Evolutionary conservation across 768 basidiomycete species (phyloP).

Genomic region (Rhizopogon sp.): DNA sequence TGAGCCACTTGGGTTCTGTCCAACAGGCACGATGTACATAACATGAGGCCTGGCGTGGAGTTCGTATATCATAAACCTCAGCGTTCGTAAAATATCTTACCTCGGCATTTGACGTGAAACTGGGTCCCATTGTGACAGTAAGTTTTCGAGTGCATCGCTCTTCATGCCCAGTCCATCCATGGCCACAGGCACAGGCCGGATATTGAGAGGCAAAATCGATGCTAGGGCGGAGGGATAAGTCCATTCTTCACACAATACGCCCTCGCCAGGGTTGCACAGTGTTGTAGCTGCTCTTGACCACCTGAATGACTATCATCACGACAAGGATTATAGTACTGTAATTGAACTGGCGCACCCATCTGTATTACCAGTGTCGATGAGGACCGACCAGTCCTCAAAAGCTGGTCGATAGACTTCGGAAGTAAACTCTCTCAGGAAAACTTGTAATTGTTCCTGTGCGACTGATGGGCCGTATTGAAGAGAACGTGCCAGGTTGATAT

Average conservation of each 20-base stretch:
- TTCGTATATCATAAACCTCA: not conserved
- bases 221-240: constrained; percentile 62
- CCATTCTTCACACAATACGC: constrained; percentile 61
- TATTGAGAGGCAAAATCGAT: constrained; percentile 27
- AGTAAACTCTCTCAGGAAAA: constrained; percentile 26
- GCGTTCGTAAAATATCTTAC: constrained; percentile 26
- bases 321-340: constrained; percentile 4
- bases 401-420: constrained; percentile 47
- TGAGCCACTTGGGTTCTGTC: constrained; percentile 79
- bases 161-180: constrained; percentile 73
- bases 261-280: constrained; percentile 64
- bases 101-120: constrained; percentile 48
- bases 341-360: constrained; percentile 39
- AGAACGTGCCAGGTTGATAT: constrained; percentile 55
- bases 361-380: constrained; percentile 66
- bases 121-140: constrained; percentile 67
- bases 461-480: constrained; percentile 58
- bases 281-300: constrained; percentile 56
- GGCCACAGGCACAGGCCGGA: constrained; percentile 48
- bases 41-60: constrained; percentile 51
- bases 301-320: constrained; percentile 10
- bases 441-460: constrained; percentile 25
- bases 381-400: constrained; percentile 53
- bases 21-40: constrained; percentile 74
- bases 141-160: constrained; percentile 50